These are phyloP conservation scores for Speleostelium caveatum DNA, from an alignment of 78 protist species.

Conservation along the genomic window DNA sequence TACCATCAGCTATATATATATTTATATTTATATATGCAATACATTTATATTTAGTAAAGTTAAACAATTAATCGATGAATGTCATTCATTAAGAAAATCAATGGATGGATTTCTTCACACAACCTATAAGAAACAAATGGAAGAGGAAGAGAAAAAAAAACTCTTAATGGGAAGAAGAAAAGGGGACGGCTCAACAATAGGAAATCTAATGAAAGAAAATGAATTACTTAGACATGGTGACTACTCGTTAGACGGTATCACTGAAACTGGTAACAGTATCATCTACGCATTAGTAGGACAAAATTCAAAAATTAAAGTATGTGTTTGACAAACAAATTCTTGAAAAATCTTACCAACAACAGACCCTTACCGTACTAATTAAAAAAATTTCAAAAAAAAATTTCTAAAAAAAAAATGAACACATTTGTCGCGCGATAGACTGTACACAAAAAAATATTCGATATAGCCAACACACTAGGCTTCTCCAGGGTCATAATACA, in stretches of 20 bases:
- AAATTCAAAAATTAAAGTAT: constrained; percentile 60
- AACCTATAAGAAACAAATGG: constrained; percentile 69
- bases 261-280: constrained; percentile 54
- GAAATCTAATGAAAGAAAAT: constrained; percentile 58
- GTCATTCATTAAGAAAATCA: constrained; percentile 70
- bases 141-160: constrained; percentile 68
- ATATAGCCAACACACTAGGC: constrained; percentile 71
- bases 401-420: not conserved
- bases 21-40: not conserved
- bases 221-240: constrained; percentile 27
- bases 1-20: no score
- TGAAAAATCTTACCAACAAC: not conserved
- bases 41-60: constrained; percentile 24
- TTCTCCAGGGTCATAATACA: constrained; percentile 39
- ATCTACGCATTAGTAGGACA: constrained; percentile 52
- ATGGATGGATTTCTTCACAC: constrained; percentile 45
- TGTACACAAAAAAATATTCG: constrained; percentile 73
- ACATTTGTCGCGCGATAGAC: not conserved
- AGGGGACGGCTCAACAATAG: constrained; percentile 22
- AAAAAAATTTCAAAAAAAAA: no score
- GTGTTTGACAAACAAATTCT: not conserved
- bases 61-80: constrained; percentile 44
- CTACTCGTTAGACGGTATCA: constrained; percentile 1
- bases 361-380: not conserved
- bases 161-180: constrained; percentile 43